A percentile compares a stretch with the other conserved stretches of the same genome.
Conservation (phyloP, 441 rosid species). For the Mallotus japonicus region DNA sequence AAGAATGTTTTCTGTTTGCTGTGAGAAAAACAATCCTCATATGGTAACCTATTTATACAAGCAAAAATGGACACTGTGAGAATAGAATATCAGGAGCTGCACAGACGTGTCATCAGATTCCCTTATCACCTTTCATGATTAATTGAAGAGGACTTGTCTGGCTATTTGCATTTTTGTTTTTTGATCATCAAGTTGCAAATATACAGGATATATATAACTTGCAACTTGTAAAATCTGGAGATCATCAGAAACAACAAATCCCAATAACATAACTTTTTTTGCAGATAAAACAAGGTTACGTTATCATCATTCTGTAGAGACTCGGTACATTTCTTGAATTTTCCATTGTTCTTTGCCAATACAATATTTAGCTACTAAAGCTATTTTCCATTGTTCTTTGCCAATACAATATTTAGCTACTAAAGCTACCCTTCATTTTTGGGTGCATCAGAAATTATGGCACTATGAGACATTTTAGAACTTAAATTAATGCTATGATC, state of each 20-base stretch:
- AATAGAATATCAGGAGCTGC: background rate
- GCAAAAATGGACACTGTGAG: background rate
- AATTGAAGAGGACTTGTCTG: slow-evolving; percentile 6
- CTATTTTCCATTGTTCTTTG: too few relatives aligned
- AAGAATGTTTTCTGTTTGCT: background rate
- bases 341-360: too few relatives aligned
- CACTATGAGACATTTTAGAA: too few relatives aligned
- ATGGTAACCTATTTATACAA: slow-evolving; percentile 30
- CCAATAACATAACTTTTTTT: too few relatives aligned
- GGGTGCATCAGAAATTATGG: background rate
- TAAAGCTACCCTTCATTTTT: background rate
- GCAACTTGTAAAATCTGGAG: background rate
- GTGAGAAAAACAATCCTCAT: slow-evolving; percentile 17
- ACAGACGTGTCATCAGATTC: slow-evolving; percentile 15
- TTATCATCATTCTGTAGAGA: too few relatives aligned
- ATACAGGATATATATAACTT: background rate
- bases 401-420: too few relatives aligned
- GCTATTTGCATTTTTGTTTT: background rate
- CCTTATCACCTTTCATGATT: slow-evolving; percentile 13
- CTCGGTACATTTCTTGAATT: too few relatives aligned
- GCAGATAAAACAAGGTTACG: too few relatives aligned
- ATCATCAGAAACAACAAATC: background rate
- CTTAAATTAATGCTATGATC: too few relatives aligned
- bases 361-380: too few relatives aligned
- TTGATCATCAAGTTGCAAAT: background rate